These are phyloP conservation scores for Populus hybrid DNA, from an alignment of 441 rosid genomes.

Conservation along the genomic window DNA sequence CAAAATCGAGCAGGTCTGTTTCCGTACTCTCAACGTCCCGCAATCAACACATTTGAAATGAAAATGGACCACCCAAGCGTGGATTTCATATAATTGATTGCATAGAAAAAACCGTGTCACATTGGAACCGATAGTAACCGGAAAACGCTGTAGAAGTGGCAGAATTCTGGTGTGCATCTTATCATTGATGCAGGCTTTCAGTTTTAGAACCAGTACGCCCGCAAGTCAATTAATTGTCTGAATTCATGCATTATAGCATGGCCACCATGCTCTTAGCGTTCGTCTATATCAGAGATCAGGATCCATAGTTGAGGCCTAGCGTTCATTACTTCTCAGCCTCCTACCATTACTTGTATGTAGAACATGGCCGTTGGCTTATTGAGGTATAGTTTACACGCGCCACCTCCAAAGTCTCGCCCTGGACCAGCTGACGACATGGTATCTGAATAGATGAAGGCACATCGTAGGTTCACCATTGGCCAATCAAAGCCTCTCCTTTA, in stretches of 20 bases:
- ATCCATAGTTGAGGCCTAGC: not conserved
- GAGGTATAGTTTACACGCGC: not conserved
- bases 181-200: not conserved
- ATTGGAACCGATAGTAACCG: not conserved
- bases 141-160: not conserved
- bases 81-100: not conserved
- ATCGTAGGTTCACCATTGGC: not conserved
- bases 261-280: not conserved
- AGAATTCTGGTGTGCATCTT: not conserved
- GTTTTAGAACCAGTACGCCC: not conserved
- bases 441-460: not conserved
- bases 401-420: not conserved
- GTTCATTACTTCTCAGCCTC: not conserved
- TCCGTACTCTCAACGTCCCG: not conserved
- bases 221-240: not conserved
- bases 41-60: not conserved
- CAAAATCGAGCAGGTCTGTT: not conserved
- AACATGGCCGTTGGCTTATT: not conserved
- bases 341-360: not conserved
- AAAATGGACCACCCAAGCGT: not conserved
- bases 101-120: not conserved
- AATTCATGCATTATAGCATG: not conserved
- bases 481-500: not conserved
- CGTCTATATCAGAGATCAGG: not conserved
- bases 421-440: constrained; percentile 16